Base-by-base conservation (phyloP, 768 basidiomycete genomes). In the Hypholoma fasciculare region DNA sequence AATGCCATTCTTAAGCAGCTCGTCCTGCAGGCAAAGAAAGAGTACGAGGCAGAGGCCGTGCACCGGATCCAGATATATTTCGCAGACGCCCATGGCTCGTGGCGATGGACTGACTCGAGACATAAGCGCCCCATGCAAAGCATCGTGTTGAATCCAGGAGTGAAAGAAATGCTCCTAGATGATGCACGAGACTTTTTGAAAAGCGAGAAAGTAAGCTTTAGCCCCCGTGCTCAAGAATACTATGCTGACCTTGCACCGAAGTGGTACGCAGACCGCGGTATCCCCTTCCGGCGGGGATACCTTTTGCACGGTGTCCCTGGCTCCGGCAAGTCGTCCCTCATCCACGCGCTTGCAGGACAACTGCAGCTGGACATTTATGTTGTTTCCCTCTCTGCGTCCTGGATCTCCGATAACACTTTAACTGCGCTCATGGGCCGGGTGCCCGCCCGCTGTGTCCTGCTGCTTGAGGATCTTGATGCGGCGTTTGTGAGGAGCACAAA, bases 211-310 rank as follows among this genome's bases (percentile, higher is more conserved):
- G 89, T 82, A 67, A 37, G 57, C 43, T 48, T 44, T 40, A 6
- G 1, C 17, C 52, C 38, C 44, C 14, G 47, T 56, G 19, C 49
- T 14, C 14, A 36, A 12, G 50, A 11, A n/a, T 4, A 6, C 26
- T 40, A 30, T 47, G 52, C 37, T 52, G 49, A 52, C 56, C 42
- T 48, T 60, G 42, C 54, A 13, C 53, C 30, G 39, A 61, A 91
- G 85, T 94, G 93, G 93, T 95, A 94, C 64, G 90, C 90, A n/a
- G 90, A 93, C 71, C 87, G 93, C 65, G 93, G 93, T 51, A 94
- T 94, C 63, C 93, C 93, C 30, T 94, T 92, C 83, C 89, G 93
- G 54, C 84, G 93, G 56, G 93, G 93, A 4, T 93, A 92, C 70
- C 82, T 94, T 51, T 79, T 94, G 20, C 86, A 93, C 64, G 90